Percentiles rank a stretch among this genome's conserved stretches.
Conservation (phyloP, 495 filamentous ascomycete species). For the Penicillium manginii region DNA sequence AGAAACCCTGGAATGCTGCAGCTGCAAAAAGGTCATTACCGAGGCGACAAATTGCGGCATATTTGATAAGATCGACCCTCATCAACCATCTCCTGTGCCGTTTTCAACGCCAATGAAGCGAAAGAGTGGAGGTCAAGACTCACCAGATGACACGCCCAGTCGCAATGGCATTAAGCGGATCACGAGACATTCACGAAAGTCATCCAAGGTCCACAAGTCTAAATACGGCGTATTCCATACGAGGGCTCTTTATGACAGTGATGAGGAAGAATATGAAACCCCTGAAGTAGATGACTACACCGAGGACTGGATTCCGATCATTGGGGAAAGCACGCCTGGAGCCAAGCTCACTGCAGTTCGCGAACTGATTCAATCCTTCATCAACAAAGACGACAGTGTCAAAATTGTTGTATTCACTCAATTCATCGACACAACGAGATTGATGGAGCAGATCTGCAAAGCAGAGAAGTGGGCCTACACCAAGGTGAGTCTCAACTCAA, state of each 20-base stretch:
- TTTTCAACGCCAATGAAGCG: not conserved
- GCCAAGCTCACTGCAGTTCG: constrained; percentile 35
- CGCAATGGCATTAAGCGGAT: not conserved
- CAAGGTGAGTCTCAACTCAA: constrained; percentile 25
- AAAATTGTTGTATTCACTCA: constrained; percentile 50
- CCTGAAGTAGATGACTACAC: constrained; percentile 11
- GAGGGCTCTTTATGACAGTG: not conserved
- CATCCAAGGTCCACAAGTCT: not conserved
- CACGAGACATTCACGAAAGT: not conserved
- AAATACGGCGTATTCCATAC: too few species aligned
- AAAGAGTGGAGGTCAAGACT: not conserved
- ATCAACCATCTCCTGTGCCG: not conserved
- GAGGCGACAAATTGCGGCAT: constrained; percentile 12
- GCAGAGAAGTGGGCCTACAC: constrained; percentile 28
- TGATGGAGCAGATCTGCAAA: constrained; percentile 33
- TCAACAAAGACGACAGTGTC: constrained; percentile 31
- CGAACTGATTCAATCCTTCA: constrained; percentile 37
- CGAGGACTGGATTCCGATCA: constrained; percentile 27
- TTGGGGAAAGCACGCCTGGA: constrained; percentile 23
- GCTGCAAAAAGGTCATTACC: constrained; percentile 21
- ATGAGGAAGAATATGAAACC: constrained; percentile 8
- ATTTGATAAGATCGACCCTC: not conserved
- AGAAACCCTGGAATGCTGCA: constrained; percentile 23
- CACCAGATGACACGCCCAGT: not conserved
- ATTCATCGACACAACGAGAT: constrained; percentile 35